Conservation (phyloP, 352 stramenopile genomes). For the Pythium aristosporum region DNA sequence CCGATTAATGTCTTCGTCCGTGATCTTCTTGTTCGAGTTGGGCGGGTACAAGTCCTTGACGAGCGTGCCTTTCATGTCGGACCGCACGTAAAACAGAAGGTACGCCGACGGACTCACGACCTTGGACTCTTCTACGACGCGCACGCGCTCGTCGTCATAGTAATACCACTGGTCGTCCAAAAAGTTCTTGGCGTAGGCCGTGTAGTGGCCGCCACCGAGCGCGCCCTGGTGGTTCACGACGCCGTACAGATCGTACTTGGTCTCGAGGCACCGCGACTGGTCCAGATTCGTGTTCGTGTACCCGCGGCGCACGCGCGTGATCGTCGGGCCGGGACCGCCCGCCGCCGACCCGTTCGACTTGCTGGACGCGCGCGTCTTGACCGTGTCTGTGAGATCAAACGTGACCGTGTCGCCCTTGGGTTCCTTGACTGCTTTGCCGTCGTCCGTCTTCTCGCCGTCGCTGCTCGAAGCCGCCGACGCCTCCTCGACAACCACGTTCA, state of each 20-base stretch:
- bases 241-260: slow-evolving; percentile 87
- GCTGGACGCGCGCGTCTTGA: slow-evolving; percentile 19
- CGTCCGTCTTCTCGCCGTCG: too few species aligned
- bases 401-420: slow-evolving; percentile 18
- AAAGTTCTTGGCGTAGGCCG: slow-evolving; percentile 87
- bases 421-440: slow-evolving; percentile 1
- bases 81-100: slow-evolving; percentile 91
- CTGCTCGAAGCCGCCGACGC: slow-evolving; percentile 2
- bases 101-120: slow-evolving; percentile 87
- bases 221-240: slow-evolving; percentile 89
- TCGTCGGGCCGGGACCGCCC: slow-evolving; percentile 23
- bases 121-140: slow-evolving; percentile 83
- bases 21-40: slow-evolving; percentile 86
- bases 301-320: slow-evolving; percentile 71
- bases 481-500: slow-evolving; percentile 7
- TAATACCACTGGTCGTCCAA: slow-evolving; percentile 90
- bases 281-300: slow-evolving; percentile 91
- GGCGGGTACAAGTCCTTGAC: slow-evolving; percentile 86
- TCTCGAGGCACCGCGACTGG: slow-evolving; percentile 83
- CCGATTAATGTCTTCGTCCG: slow-evolving; percentile 87
- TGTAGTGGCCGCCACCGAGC: slow-evolving; percentile 86
- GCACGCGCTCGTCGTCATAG: slow-evolving; percentile 88
- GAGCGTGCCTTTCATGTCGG: slow-evolving; percentile 80
- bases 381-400: slow-evolving; percentile 11
- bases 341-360: slow-evolving; percentile 1